A percentile compares a stretch with the other conserved stretches of the same genome.
Evolutionary conservation across 2,329 filamentous ascomycete species (phyloP).

Genomic region (Epichloe sylvatica): DNA sequence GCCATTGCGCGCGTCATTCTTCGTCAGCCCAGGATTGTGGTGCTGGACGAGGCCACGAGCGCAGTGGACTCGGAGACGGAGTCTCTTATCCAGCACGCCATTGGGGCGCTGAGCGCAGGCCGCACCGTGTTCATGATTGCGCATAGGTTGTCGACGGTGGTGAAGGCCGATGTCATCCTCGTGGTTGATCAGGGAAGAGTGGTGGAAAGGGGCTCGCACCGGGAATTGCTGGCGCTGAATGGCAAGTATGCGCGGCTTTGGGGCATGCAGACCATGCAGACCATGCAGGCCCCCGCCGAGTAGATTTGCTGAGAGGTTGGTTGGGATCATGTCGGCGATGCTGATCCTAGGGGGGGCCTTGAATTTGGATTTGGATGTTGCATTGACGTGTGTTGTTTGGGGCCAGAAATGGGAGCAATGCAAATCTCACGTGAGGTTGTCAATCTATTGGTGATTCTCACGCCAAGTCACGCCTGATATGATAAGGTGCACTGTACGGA

Average conservation of each 20-base stretch:
- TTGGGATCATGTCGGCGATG: too few relatives aligned
- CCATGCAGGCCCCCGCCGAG: slow-evolving; percentile 21
- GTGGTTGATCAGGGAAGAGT: slow-evolving; percentile 38
- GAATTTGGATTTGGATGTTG: too few relatives aligned
- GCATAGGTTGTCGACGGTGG: slow-evolving; percentile 27
- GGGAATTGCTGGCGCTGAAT: slow-evolving; percentile 29
- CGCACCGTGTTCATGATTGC: slow-evolving; percentile 40
- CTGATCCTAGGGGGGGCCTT: too few relatives aligned
- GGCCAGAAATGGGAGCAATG: too few relatives aligned
- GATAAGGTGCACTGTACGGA: too few relatives aligned
- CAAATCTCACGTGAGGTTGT: too few relatives aligned
- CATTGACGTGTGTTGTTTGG: too few relatives aligned
- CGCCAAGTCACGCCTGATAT: too few relatives aligned
- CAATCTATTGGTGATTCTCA: too few relatives aligned
- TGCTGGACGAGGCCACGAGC: slow-evolving; percentile 38
- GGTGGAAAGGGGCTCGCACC: slow-evolving; percentile 37
- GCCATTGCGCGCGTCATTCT: slow-evolving; percentile 29
- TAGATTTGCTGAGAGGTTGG: neutral
- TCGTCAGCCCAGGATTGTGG: slow-evolving; percentile 15
- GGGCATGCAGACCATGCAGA: slow-evolving; percentile 34
- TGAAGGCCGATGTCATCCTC: slow-evolving; percentile 36
- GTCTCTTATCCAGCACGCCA: slow-evolving; percentile 28
- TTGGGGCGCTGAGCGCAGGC: slow-evolving; percentile 29
- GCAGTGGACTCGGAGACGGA: slow-evolving; percentile 33
- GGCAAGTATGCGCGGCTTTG: slow-evolving; percentile 40